Conservation (phyloP, 495 filamentous ascomycete species). For the Jackrogersella minutella region DNA sequence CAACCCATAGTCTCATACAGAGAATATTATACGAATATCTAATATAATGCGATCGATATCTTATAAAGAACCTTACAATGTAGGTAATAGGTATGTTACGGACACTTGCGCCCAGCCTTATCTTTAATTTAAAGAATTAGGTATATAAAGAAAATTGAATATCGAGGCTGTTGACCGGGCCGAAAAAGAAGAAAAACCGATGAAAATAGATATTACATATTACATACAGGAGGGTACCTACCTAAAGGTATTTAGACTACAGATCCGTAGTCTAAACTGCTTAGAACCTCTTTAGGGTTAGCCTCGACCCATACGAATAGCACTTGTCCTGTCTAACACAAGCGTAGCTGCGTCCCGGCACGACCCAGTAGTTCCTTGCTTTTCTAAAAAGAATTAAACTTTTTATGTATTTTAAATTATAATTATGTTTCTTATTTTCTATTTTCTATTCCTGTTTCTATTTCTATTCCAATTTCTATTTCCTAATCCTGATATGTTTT, state of each 20-base stretch:
- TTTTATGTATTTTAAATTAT: conserved; percentile 7
- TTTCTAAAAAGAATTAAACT: not conserved
- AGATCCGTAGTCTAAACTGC: too few relatives aligned
- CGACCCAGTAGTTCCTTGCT: not conserved
- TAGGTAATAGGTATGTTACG: too few relatives aligned
- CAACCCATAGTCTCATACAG: too few relatives aligned
- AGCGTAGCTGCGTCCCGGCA: conserved; percentile 3
- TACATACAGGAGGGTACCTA: too few relatives aligned
- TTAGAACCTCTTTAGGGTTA: too few relatives aligned
- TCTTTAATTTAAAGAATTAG: conserved; percentile 31
- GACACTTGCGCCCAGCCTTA: conserved; percentile 35
- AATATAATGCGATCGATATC: too few relatives aligned
- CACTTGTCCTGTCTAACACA: conserved; percentile 27
- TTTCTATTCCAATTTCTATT: conserved; percentile 18
- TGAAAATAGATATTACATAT: too few relatives aligned
- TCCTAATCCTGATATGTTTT: conserved; percentile 10
- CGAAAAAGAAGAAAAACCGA: conserved; percentile 33
- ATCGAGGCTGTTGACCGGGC: conserved; percentile 30
- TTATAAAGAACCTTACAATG: too few relatives aligned
- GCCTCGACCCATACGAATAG: not conserved
- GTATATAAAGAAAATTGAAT: conserved; percentile 24
- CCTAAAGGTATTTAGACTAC: too few relatives aligned
- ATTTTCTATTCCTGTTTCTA: conserved; percentile 14
- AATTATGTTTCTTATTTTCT: conserved; percentile 15
- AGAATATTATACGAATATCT: too few relatives aligned